Evolutionary conservation across 306 rosid species (phyloP).

Genomic region (Begonia peltatifolia): DNA sequence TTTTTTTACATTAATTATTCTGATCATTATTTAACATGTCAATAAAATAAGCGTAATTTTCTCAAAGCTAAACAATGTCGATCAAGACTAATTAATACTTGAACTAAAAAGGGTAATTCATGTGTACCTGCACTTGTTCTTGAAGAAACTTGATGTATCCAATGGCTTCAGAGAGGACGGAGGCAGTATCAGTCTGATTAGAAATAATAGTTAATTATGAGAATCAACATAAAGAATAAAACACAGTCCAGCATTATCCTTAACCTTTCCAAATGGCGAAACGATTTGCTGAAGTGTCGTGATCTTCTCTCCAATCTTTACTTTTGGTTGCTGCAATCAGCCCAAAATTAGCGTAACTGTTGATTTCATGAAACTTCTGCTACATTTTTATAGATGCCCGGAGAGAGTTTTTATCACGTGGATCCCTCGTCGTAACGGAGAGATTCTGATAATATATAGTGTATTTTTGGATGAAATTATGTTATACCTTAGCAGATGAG

Average conservation of each 20-base stretch:
- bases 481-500: constrained; percentile 53
- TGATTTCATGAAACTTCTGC: too few relatives aligned
- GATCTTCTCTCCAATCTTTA: constrained; percentile 75
- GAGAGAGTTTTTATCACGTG: too few relatives aligned
- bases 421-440: too few relatives aligned
- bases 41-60: too few relatives aligned
- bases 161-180: constrained; percentile 82
- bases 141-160: constrained; percentile 78
- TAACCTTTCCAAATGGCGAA: constrained; percentile 97
- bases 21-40: too few relatives aligned
- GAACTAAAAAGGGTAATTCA: not conserved
- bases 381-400: too few relatives aligned
- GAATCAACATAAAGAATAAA: not conserved
- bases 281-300: constrained; percentile 94
- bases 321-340: constrained; percentile 62
- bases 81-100: too few relatives aligned
- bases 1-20: too few relatives aligned
- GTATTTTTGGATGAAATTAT: too few relatives aligned
- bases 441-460: too few relatives aligned
- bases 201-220: not conserved
- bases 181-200: constrained; percentile 90
- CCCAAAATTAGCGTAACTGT: too few relatives aligned
- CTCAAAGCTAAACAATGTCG: too few relatives aligned
- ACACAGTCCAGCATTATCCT: not conserved
- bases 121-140: constrained; percentile 71